These are phyloP conservation scores for Dryas octopetala DNA, from an alignment of 306 rosid genomes.

Conservation along the genomic window DNA sequence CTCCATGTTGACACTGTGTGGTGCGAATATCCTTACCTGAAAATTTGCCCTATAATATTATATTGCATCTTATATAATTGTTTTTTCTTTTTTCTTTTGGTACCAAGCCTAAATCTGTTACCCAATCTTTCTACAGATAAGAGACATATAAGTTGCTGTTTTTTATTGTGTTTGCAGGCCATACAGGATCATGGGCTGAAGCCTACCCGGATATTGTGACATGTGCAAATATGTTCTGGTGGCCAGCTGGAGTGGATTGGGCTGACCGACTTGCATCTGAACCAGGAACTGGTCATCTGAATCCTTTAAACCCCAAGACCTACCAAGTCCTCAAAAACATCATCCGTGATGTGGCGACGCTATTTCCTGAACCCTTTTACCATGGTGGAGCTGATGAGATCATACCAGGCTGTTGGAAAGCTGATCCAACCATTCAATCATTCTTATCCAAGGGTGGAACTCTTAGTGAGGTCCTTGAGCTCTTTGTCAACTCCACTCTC, in stretches of 20 bases:
- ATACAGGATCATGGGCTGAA: constrained; percentile 87
- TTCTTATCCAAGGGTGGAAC: constrained; percentile 62
- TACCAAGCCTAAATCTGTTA: too few relatives aligned
- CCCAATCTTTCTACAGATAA: too few relatives aligned
- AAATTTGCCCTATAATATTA: too few relatives aligned
- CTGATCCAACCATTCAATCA: constrained; percentile 57
- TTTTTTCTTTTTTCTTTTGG: too few relatives aligned
- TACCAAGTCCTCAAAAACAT: constrained; percentile 73
- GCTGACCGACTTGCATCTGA: constrained; percentile 59
- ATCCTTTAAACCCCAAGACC: constrained; percentile 80
- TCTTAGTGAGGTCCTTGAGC: constrained; percentile 66
- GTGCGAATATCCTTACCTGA: too few relatives aligned
- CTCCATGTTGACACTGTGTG: too few relatives aligned
- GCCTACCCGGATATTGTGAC: constrained; percentile 82
- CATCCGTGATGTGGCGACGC: constrained; percentile 45
- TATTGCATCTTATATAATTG: too few relatives aligned
- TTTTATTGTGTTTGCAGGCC: constrained; percentile 47
- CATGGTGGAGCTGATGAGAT: constrained; percentile 80
- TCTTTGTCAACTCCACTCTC: constrained; percentile 62
- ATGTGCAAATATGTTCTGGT: constrained; percentile 91
- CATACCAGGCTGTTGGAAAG: constrained; percentile 81
- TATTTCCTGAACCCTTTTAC: constrained; percentile 75
- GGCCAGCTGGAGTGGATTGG: constrained; percentile 56
- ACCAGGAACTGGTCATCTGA: constrained; percentile 88
- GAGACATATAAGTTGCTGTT: background rate